Evolutionary conservation across 108 stramenopile species (phyloP), one percentile per base, ranked within the genome.

Genomic region (Ochromonas danica): DNA sequence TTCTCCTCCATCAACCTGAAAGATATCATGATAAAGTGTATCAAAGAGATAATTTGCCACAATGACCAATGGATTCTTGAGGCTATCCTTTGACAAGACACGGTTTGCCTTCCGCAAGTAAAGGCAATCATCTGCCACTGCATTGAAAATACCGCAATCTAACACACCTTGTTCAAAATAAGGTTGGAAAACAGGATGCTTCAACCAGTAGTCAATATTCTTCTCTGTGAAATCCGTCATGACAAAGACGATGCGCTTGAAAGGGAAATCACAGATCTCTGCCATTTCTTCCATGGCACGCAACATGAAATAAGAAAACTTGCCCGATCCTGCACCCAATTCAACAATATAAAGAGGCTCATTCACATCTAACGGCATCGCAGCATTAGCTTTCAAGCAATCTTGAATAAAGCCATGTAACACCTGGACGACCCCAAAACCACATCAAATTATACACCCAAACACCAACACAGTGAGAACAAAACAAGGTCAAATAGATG

Each of bases 31-130:
- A 27, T 87, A 88, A 30, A 91, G 70, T 1, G 89, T 89, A 79
- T 91, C 91, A 43, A 90, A 88, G 22, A 91, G 81, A 70, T 91
- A 91, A 75, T 91, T 91, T 3, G 90, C 90, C 38, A 91, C 86
- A 1, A 90, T 42, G 36, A 84, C 82, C 39, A 89, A 61, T 0
- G 91, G 91, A 61, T 91, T 90, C 0, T 77, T 83, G 61, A 62
- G 45, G n/a, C 79, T 81, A 61, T 84, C 84, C 0, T 84, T 77
- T 39, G 78, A 78, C 25, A 88, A 67, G 41, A 60, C 81, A 10
- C n/a, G 27, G 1, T 85, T 87, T 41, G 81, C 70, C 36, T 78
- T 38, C 78, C 79, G 61, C 36, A 90, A 87, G 28, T 35, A 63
- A 61, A 90, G 88, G 63, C 74, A 40, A 0, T 39, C 40, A 42